Evolutionary conservation across 2,329 filamentous ascomycete genomes (phyloP).

Genomic region (Pseudogymnoascus sp.): DNA sequence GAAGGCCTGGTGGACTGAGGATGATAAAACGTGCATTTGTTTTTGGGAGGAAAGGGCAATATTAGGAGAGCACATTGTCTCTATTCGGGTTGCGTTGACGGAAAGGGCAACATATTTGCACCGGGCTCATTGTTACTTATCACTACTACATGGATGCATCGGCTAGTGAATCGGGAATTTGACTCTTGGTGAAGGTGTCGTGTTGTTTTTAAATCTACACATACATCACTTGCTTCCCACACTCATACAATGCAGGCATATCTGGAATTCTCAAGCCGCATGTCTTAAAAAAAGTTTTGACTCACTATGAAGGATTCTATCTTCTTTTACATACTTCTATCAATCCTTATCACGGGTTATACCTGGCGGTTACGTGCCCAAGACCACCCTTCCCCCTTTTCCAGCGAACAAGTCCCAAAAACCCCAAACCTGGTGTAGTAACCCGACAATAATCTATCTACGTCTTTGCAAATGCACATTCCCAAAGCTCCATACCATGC

Average conservation of each 20-base stretch:
- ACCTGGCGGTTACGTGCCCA: neutral
- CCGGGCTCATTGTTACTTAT: neutral
- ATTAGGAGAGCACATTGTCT: neutral
- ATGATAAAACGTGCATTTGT: neutral
- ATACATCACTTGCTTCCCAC: neutral
- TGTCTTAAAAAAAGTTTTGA: neutral
- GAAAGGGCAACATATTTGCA: neutral
- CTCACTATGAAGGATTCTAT: neutral
- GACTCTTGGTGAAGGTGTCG: neutral
- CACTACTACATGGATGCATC: neutral
- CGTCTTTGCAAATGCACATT: neutral
- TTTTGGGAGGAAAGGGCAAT: neutral
- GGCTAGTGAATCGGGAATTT: neutral
- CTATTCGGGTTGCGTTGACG: neutral
- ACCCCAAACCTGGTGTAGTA: neutral
- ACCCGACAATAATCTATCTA: neutral
- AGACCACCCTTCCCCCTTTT: neutral
- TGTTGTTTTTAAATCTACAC: neutral
- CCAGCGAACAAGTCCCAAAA: neutral
- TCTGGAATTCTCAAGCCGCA: neutral
- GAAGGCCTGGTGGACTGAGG: neutral
- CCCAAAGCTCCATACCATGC: slow-evolving; percentile 6
- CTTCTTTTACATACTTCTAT: slow-evolving; percentile 9
- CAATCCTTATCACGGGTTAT: neutral
- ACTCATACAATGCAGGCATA: neutral